Base-by-base conservation (phyloP, 1,139 yeast genomes). In the Saccharomyces hybrid region DNA sequence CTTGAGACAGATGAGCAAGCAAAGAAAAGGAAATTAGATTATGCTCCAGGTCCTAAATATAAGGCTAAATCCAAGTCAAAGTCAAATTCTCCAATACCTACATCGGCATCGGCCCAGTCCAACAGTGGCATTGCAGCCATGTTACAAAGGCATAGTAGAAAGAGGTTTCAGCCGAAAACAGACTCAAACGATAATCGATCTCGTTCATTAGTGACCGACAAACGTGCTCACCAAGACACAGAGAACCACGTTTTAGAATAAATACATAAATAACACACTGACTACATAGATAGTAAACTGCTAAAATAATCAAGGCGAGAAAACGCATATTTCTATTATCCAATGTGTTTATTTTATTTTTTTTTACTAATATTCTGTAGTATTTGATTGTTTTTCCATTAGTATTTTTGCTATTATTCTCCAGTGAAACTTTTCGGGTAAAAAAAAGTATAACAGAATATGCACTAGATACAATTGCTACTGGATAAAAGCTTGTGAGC, bases 11-110 rank as follows among this genome's bases (percentile, higher is more conserved):
- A 19, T 47, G 41, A 26, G 21, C 34, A 12, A 47, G 41, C 14
- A 26, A n/a, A 5, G 14, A 41, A 51, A 34, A 21, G 41, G 16
- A 19, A 14, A 24, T 21, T 42, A 29, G 51, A 42, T 14, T 34
- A 21, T 28, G 56, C 54, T 9, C 57, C 57, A 9, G 44, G 44
- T 3, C 44, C 44, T 19, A 38, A 38, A 38, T 38, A 38, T 38
- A 38, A 38, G 24, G 44, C 44, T 19, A 38, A 38, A 38, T 16
- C 44, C 21, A 38, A 38, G 26, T 38, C 44, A 38, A 38, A 38
- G 44, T 38, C 44, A 3, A 38, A 38, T 38, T 38, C 44, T 38
- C 44, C 44, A 9, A n/a, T 16, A 9, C 44, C 44, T 9, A 38
- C 26, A 19, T 38, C 44, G 3, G 44, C 12, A 19, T 19, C 44